Base-by-base conservation (phyloP, 352 stramenopile species). In the Phytopythium litorale region DNA sequence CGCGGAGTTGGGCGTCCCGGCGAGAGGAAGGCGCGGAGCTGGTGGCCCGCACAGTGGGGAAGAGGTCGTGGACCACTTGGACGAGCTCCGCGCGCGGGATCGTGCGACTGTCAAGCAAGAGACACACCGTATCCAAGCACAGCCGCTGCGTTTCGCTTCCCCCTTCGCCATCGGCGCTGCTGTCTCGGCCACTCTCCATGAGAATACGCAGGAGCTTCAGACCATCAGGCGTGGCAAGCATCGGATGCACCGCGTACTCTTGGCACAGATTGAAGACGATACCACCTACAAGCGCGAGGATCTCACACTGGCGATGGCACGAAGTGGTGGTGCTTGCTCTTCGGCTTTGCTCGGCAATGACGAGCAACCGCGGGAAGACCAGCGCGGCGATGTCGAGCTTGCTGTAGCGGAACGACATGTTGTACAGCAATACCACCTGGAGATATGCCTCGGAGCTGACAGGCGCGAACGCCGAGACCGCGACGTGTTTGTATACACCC, bases 381-480 rank as follows among this genome's bases (percentile, higher is more conserved):
- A 81, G 58, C 19, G 32, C 65, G 25, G 80, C 75, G 21, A 90
- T 71, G 23, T 89, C 77, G 0, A 70, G 38, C 30, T 86, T 84
- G 57, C 67, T 78, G 70, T 85, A 90, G 7, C 75, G 70, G 48
- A 92, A 89, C 19, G 78, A 87, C 40, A 92, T 67, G 60, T 92
- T 92, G 73, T 89, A 89, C 12, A 92, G 59, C 15, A 92, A 67
- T n/a, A 85, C 63, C 43, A 81, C 74, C 56, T 92, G 83, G 33
- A 92, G 55, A n/a, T 76, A 80, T 25, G 82, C 64, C 57, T 89
- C 79, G 18, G 69, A 30, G 28, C 68, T 79, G 37, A 84, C 66
- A 7, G 56, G 37, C 13, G 71, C 57, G 56, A 88, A 87, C 7
- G 35, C 56, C 3, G 61, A 21, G 52, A 75, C 71, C 12, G 72